Evolutionary conservation across 768 basidiomycete species (phyloP), one percentile per base, ranked within the genome.

Genomic region (Auricularia auricula-judae): DNA sequence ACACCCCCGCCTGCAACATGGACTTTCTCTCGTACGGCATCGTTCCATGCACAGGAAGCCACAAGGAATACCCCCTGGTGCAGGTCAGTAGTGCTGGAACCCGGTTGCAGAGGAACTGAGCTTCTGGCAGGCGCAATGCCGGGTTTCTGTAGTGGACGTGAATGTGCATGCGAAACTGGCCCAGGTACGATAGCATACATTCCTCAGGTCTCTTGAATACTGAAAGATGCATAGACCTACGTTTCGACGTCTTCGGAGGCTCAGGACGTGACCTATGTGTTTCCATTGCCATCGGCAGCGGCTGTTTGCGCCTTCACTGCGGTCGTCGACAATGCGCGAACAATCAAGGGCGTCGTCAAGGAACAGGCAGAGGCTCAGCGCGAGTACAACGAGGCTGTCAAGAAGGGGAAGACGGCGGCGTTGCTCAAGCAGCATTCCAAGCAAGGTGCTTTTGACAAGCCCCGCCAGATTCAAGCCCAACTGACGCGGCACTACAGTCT

Each of bases 261-360:
- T 61, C 1, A 39, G 63, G 64, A 34, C 77, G 67, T 66, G 36
- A 12, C 81, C 36, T 87, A 85, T 70, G 75, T 79, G 42, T 86
- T 87, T 67, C 84, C 85, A 7, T 77, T 86, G 3, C 86, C 85
- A 0, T 80, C 79, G 1, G 75, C 74, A 35, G 81, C 80, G 0
- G 84, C 83, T 0, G 77, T 85, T 5, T 85, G 83, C 65, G 79
- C 78, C 0, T 87, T 87, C 68, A 73, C 78, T 43, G 78, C 85
- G 71, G 74, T 74, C 53, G 74, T 77, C 11, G 75, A 76, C 16
- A 78, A 83, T 65, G 80, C 79, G 4, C 71, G 76, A 0, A 67
- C 74, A 3, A 71, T 86, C 3, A 66, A 70, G 11, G 85, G 82
- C 3, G 70, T 79, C 16, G 78, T 75, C 3, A 82, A 82, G 66